Evolutionary conservation across 805 yeast genomes (phyloP).

Genomic region (Candida koratica): DNA sequence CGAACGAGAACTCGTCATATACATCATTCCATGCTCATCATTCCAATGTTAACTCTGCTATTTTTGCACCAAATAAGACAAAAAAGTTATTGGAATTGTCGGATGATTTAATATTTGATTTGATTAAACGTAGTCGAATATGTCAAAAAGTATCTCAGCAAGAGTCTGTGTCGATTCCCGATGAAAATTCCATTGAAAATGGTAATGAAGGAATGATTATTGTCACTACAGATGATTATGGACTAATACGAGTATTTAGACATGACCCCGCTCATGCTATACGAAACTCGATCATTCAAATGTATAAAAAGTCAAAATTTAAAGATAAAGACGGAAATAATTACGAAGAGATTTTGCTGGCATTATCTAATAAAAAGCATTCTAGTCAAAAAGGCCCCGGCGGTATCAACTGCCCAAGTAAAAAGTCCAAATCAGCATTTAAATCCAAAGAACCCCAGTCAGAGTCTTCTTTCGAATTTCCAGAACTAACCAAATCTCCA

Average conservation of each 20-base stretch:
- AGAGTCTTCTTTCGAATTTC: conserved; percentile 1
- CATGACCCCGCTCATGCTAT: conserved; percentile 62
- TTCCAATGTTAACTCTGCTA: conserved; percentile 67
- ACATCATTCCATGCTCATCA: conserved; percentile 75
- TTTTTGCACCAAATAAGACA: conserved; percentile 72
- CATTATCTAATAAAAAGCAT: background rate
- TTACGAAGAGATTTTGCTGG: background rate
- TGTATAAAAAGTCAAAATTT: conserved; percentile 15
- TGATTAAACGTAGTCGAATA: conserved; percentile 29
- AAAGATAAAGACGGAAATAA: conserved; percentile 1
- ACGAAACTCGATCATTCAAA: conserved; percentile 22
- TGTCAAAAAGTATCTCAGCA: conserved; percentile 2
- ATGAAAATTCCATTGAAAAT: conserved; percentile 11
- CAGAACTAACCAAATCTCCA: conserved; percentile 2
- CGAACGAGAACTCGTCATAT: conserved; percentile 56
- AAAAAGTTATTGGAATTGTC: conserved; percentile 62
- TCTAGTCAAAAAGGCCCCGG: conserved; percentile 6
- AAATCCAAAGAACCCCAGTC: conserved; percentile 7
- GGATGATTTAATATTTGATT: conserved; percentile 75
- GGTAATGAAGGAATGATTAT: conserved; percentile 46
- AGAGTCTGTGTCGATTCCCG: conserved; percentile 8
- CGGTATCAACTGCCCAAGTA: conserved; percentile 1
- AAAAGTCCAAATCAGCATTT: conserved; percentile 2
- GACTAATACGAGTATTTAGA: conserved; percentile 72
- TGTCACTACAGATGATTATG: conserved; percentile 72